Evolutionary conservation across 805 yeast species (phyloP).

Genomic region (Candida loeiensis): DNA sequence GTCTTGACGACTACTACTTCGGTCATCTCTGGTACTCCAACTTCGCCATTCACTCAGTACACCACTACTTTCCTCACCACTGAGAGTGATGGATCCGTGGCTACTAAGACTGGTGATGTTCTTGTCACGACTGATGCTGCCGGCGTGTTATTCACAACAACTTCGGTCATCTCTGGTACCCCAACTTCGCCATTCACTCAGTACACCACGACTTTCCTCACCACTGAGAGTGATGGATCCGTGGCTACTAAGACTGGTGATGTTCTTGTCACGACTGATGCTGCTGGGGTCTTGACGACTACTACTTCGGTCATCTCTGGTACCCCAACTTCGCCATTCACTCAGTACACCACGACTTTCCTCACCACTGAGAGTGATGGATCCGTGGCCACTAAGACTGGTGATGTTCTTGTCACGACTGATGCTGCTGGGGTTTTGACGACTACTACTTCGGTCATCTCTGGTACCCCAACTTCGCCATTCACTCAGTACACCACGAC

Average conservation of each 20-base stretch:
- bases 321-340: slow-evolving; percentile 5
- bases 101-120: slow-evolving; percentile 11
- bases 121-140: slow-evolving; percentile 12
- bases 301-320: no score
- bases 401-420: slow-evolving; percentile 18
- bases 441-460: slow-evolving; percentile 14
- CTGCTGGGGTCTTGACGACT: slow-evolving; percentile 13
- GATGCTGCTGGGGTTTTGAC: slow-evolving; percentile 19
- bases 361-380: slow-evolving; percentile 15
- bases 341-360: slow-evolving; percentile 18
- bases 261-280: slow-evolving; percentile 17
- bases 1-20: no score
- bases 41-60: slow-evolving; percentile 7
- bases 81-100: slow-evolving; percentile 12
- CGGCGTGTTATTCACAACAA: slow-evolving; percentile 15
- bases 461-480: not conserved
- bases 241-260: slow-evolving; percentile 17
- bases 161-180: slow-evolving; percentile 10
- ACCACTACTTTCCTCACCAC: slow-evolving; percentile 6
- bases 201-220: slow-evolving; percentile 17
- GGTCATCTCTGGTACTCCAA: no score
- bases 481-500: slow-evolving; percentile 18
- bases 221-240: slow-evolving; percentile 14
- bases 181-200: slow-evolving; percentile 8
- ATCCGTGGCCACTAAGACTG: slow-evolving; percentile 14